Percentiles rank a stretch among this genome's conserved stretches.
phyloP scores from a whole-genome alignment of 345 rosid species.

The Crucihimalaya himalaica region DNA sequence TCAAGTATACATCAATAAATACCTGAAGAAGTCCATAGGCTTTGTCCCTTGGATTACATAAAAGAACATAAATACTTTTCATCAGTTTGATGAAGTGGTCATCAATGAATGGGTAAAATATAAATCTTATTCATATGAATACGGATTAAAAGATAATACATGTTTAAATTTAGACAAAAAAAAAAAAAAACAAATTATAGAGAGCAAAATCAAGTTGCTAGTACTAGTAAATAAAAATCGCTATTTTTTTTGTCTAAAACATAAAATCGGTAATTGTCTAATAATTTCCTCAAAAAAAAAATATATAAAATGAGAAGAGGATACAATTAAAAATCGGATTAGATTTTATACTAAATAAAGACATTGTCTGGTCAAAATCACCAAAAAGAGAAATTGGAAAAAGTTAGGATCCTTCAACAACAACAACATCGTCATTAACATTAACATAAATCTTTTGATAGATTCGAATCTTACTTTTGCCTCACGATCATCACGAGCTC shows the following conservation, averaged over 20 bases:
- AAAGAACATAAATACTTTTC: not conserved
- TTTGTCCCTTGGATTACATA: not conserved
- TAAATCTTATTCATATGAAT: not conserved
- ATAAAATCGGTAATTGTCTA: not conserved
- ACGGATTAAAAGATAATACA: not conserved
- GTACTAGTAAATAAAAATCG: not conserved
- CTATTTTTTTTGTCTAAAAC: not conserved
- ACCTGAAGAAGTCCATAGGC: not conserved
- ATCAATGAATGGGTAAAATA: not conserved
- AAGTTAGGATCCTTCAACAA: slow-evolving; percentile 9
- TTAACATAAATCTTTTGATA: not conserved
- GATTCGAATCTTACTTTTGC: slow-evolving; percentile 29
- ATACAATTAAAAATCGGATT: slow-evolving; percentile 2
- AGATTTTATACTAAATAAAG: slow-evolving; percentile 24
- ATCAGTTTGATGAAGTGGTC: not conserved
- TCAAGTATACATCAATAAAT: not conserved
- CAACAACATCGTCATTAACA: not conserved
- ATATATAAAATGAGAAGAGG: not conserved
- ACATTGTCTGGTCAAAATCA: slow-evolving; percentile 20
- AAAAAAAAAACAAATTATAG: not conserved
- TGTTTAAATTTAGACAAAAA: not conserved
- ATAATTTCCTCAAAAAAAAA: not conserved
- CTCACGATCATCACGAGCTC: slow-evolving; percentile 26
- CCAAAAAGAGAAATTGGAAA: not conserved
- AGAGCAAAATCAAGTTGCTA: not conserved